Evolutionary conservation across 768 basidiomycete genomes (phyloP), one percentile per base, ranked within the genome.

Genomic region (Rhodotorula kratochvilovae): DNA sequence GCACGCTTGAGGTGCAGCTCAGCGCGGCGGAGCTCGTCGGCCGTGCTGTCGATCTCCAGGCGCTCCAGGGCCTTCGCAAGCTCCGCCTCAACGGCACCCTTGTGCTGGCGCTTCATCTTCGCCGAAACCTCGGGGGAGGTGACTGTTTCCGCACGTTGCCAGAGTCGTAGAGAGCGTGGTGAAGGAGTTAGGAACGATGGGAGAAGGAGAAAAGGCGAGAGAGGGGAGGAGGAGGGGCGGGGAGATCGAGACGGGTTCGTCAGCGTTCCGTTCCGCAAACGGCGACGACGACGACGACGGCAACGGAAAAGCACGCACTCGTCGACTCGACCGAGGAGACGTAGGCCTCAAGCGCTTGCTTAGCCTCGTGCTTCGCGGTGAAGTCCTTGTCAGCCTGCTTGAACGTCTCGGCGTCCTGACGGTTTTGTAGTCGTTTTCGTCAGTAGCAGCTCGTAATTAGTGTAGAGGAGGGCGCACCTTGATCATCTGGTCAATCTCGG

Each of bases 401-500:
- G 87, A 87, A 96, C 82, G 93, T 91, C 82, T 98, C 95, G 64
- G 96, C 92, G 80, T 98, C 95, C 86, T 51, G 27, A 19, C 39
- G 39, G 39, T 46, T 46, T 19, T 19, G 5, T 5, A 35, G 33
- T n/a, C 27, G 12, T 15, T 35, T 57, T 29, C 4, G 56, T 57
- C 29, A 29, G 56, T 29, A 19, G 8, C 29, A 11, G 56, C 56
- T 36, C 17, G 45, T 19, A 29, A 10, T n/a, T 11, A 60, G n/a
- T 8, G 43, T 10, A 2, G 25, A 15, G 6, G 42, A 16, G 29
- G 3, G n/a, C 25, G 35, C 27, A 42, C 53, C 25, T 94, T 93
- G 85, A 98, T 96, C 96, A 98, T 98, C 84, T 98, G 94, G 79
- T 97, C 94, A 75, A 99, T 99, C 86, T 99, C 96, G 77, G 89